Base-by-base conservation (phyloP, 139 green algal genomes). In the Astrephomene gubernaculifera region DNA sequence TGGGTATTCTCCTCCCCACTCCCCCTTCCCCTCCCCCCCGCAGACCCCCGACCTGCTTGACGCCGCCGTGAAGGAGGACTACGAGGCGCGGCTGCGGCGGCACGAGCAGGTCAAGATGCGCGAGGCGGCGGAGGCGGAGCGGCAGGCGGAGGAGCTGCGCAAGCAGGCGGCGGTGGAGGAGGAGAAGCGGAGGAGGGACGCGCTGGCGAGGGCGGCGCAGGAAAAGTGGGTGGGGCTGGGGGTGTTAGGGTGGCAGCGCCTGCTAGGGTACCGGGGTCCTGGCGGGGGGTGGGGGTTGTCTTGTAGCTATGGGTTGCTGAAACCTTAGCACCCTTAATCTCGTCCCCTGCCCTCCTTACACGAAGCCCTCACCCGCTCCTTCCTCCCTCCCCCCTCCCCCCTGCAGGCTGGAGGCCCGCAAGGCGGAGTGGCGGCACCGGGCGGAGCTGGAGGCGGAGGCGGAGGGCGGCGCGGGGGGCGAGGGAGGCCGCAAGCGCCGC, bases 141-240 rank as follows among this genome's bases (percentile, higher is more conserved):
- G 85, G 27, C 54, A 43, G 49, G 63, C 76, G n/a, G 76, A 76
- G 71, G 73, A 86, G 60, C 79, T 83, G 81, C 81, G 81, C 0
- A 49, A 67, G 41, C 81, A 71, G 54, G 76, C 69, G 54, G 63
- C 43, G 84, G 31, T 49, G 52, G 75, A 88, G 53, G 74, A 74
- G 52, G 63, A 41, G 29, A 27, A 22, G 53, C 19, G 19, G 41
- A 52, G 41, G 67, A 33, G 57, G 4, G 69, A 87, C 25, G 53
- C 22, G 9, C 33, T 71, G 64, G 84, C 84, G 10, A 22, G 41
- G 6, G 71, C 52, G 25, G 84, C 84, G 65, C 74, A 81, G 65
- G 84, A 88, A 22, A 88, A 73, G 84, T 88, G 74, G 19, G 72
- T 35, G 53, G 39, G n/a, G n/a, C n/a, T n/a, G n/a, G n/a, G n/a